phyloP scores from a whole-genome alignment of 1,284 basidiomycete genomes.

The Inonotus obliquus region DNA sequence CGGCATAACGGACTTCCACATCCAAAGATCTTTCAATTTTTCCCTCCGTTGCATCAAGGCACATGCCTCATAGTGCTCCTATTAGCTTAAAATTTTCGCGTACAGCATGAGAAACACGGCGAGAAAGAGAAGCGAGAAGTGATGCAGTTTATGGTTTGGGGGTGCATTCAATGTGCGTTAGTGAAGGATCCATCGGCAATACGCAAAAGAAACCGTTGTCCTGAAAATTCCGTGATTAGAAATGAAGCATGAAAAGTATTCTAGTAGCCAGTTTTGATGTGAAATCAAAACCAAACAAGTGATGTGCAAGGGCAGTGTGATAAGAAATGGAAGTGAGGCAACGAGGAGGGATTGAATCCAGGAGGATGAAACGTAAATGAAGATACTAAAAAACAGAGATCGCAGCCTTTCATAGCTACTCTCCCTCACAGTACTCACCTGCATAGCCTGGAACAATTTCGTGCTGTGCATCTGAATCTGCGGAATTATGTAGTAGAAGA shows the following conservation, averaged over 20 bases:
- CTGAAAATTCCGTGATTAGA: constrained; percentile 28
- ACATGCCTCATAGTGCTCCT: no score
- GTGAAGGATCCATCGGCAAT: constrained; percentile 65
- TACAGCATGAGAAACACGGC: no score
- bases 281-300: background rate
- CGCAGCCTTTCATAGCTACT: background rate
- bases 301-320: background rate
- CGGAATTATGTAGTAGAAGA: background rate
- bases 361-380: background rate
- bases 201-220: constrained; percentile 70
- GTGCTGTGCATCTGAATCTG: constrained; percentile 69
- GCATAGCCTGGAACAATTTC: constrained; percentile 72
- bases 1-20: no score
- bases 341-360: background rate
- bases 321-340: background rate
- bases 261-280: background rate
- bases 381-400: background rate
- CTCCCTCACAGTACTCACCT: constrained; percentile 38
- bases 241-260: background rate
- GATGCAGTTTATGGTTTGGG: constrained; percentile 44
- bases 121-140: no score
- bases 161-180: constrained; percentile 73
- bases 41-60: no score
- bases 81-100: no score
- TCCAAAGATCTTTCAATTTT: no score